Conservation (phyloP, 208 protist species). For the Trypanosoma cruzi region DNA sequence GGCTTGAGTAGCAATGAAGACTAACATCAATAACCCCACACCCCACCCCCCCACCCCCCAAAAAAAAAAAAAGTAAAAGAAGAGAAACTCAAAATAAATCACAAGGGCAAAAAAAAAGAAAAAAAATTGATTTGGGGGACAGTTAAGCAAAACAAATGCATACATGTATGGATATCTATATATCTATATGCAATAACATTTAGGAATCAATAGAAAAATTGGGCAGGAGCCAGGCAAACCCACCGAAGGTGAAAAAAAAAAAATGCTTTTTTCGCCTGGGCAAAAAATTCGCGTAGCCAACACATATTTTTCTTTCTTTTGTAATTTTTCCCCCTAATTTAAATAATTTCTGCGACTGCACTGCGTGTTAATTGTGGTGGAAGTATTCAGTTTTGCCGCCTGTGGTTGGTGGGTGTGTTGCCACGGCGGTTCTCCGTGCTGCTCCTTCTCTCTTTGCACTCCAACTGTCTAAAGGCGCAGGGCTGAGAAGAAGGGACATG, state of each 20-base stretch:
- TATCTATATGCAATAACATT: not conserved
- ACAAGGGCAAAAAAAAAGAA: slow-evolving; percentile 17
- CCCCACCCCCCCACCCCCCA: too few species aligned
- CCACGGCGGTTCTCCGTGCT: not conserved
- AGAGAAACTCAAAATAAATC: not conserved
- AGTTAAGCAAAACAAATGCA: not conserved
- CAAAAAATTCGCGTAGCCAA: not conserved
- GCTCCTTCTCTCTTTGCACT: too few species aligned
- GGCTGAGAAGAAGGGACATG: slow-evolving; percentile 4
- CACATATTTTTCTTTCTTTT: too few species aligned
- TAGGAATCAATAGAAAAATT: not conserved
- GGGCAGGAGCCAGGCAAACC: too few species aligned
- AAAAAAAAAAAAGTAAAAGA: not conserved
- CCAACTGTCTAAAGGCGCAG: too few species aligned
- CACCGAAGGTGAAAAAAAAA: slow-evolving; percentile 11
- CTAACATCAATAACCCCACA: too few species aligned
- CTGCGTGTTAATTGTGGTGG: too few species aligned
- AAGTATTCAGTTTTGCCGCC: too few species aligned
- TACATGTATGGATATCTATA: slow-evolving; percentile 1
- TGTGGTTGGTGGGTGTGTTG: not conserved
- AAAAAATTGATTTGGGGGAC: not conserved
- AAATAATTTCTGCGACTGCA: too few species aligned
- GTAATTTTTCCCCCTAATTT: too few species aligned
- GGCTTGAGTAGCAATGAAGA: not conserved
- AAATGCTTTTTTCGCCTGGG: not conserved